Conservation (phyloP, 192 early-diverging fungal species). For the Coemansia sp. region DNA sequence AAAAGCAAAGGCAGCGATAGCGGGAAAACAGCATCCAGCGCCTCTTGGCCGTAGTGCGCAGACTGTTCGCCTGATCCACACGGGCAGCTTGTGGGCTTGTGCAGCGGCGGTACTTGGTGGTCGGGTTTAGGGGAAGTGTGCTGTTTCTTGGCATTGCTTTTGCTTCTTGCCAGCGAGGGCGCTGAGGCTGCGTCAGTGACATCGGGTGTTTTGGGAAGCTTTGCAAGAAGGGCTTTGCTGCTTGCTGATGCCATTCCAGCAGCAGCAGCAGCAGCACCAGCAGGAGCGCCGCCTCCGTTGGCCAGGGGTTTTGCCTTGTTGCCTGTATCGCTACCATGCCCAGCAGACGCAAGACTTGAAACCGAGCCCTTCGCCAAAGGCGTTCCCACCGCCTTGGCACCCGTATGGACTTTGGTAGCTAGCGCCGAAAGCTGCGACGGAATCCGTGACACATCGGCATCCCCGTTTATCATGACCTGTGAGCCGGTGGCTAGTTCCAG, state of each 20-base stretch:
- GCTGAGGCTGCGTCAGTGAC: conserved; percentile 20
- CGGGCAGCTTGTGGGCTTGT: conserved; percentile 42
- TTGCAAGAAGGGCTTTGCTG: conserved; percentile 21
- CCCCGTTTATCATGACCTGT: neutral
- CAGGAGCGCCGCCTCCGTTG: neutral
- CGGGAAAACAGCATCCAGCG: conserved; percentile 49
- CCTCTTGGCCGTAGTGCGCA: conserved; percentile 41
- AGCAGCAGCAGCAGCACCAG: neutral
- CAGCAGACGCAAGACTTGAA: neutral
- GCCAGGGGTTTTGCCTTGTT: neutral
- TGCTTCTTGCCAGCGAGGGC: conserved; percentile 8
- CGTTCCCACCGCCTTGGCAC: neutral
- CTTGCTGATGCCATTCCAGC: conserved; percentile 1
- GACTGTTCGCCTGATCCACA: conserved; percentile 29
- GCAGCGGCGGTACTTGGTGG: conserved; percentile 10
- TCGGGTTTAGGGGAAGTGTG: neutral
- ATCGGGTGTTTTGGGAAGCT: conserved; percentile 37
- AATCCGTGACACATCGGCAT: neutral
- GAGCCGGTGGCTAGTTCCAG: neutral
- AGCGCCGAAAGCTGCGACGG: conserved; percentile 1
- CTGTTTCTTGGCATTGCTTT: conserved; percentile 7
- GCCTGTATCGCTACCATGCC: conserved; percentile 2
- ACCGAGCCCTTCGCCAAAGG: neutral
- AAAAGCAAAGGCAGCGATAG: conserved; percentile 50
- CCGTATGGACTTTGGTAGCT: neutral